Percentiles rank a stretch among this genome's conserved stretches.
Evolutionary conservation across 2,329 filamentous ascomycete species (phyloP).

Genomic region (Calonectria pauciramosa): DNA sequence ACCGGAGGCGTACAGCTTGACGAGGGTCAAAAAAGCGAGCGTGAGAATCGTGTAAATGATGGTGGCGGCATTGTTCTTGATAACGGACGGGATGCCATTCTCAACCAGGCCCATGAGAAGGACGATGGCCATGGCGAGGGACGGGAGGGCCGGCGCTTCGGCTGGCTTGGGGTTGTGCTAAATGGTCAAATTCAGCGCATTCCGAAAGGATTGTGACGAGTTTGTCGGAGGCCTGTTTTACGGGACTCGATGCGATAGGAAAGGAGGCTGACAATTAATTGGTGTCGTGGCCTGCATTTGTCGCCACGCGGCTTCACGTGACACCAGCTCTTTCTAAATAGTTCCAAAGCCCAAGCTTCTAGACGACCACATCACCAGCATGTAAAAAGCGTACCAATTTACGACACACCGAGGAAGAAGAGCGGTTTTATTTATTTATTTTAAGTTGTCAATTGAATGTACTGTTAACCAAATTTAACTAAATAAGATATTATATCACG

Average conservation of each 20-base stretch:
- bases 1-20: slow-evolving; percentile 85
- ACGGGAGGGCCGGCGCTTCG: slow-evolving; percentile 9
- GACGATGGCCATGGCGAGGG: slow-evolving; percentile 64
- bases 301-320: slow-evolving; percentile 30
- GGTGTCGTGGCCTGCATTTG: slow-evolving; percentile 21
- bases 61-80: slow-evolving; percentile 59
- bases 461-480: neutral
- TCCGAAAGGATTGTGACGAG: slow-evolving; percentile 1
- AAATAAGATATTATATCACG: neutral
- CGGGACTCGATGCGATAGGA: neutral
- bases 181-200: slow-evolving; percentile 32
- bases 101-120: slow-evolving; percentile 62
- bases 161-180: neutral
- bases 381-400: neutral
- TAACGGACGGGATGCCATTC: slow-evolving; percentile 64
- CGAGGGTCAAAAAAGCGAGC: slow-evolving; percentile 56
- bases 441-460: neutral
- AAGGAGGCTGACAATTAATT: slow-evolving; percentile 6
- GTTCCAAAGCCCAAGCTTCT: neutral
- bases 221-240: slow-evolving; percentile 14
- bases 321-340: neutral
- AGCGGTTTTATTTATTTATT: neutral
- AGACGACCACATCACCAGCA: neutral
- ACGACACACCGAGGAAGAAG: neutral
- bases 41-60: slow-evolving; percentile 56